phyloP scores from a whole-genome alignment of 176 grass and related monocot genomes.

The Dendrocalamus sinicus region DNA sequence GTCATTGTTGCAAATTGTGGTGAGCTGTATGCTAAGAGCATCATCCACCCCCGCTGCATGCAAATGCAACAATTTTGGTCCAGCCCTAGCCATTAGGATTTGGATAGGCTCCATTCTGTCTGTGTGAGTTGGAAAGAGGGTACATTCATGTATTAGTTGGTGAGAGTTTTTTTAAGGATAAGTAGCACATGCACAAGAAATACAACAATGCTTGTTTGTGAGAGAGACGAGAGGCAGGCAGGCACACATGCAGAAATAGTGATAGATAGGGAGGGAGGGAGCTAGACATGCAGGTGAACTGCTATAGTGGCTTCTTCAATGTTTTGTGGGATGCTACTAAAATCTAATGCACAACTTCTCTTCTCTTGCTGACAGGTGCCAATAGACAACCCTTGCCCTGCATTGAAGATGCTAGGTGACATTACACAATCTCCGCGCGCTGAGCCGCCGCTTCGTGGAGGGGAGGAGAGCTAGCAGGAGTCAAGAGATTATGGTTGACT shows the following conservation, averaged over 20 bases:
- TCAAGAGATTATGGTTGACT: no score
- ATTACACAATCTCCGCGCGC: conserved; percentile 58
- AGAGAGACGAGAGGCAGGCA: neutral
- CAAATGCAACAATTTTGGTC: neutral
- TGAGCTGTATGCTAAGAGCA: neutral
- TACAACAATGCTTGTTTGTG: neutral
- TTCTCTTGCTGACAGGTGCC: conserved; percentile 64
- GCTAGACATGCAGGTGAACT: conserved; percentile 16
- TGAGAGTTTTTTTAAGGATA: conserved; percentile 22
- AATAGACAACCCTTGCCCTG: conserved; percentile 89
- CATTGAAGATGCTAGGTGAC: conserved; percentile 76
- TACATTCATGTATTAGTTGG: conserved; percentile 46
- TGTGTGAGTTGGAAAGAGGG: conserved; percentile 45
- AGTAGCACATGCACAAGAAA: conserved; percentile 21
- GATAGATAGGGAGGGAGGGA: neutral
- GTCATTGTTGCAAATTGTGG: neutral
- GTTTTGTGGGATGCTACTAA: conserved; percentile 5
- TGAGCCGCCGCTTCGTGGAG: no score
- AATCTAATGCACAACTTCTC: conserved; percentile 27
- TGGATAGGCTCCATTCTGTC: neutral
- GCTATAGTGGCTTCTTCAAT: conserved; percentile 28
- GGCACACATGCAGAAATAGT: conserved; percentile 35
- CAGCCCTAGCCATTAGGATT: neutral
- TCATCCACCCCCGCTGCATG: neutral
- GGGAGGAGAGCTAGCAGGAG: no score